Conservation (phyloP, 1,284 basidiomycete species). For the Papiliotrema flavescens region DNA sequence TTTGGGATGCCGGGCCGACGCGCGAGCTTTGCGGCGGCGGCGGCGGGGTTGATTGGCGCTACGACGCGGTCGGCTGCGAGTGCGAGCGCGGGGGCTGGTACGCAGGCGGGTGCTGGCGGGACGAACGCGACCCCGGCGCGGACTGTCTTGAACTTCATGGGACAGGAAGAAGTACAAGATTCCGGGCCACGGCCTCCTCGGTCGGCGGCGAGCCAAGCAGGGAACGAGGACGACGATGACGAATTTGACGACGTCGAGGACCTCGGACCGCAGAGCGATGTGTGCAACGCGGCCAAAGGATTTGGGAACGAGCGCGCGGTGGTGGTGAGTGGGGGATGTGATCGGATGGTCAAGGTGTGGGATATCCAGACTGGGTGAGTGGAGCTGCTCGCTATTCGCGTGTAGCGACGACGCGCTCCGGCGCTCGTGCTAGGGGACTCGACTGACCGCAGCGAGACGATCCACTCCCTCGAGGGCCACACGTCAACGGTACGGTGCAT, state of each 20-base stretch:
- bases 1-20: too few species aligned
- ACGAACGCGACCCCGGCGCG: too few species aligned
- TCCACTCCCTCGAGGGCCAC: conserved; percentile 78
- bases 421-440: neutral
- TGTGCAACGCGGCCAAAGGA: conserved; percentile 62
- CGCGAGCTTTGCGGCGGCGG: too few species aligned
- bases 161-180: too few species aligned
- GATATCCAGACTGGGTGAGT: conserved; percentile 76
- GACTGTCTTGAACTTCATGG: too few species aligned
- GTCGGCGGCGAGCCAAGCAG: too few species aligned
- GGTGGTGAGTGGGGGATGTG: conserved; percentile 88
- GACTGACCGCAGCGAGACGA: conserved; percentile 58
- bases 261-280: conserved; percentile 51
- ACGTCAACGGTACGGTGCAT: conserved; percentile 88
- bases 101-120: too few species aligned
- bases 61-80: neutral
- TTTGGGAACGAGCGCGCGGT: conserved; percentile 66
- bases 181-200: too few species aligned
- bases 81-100: neutral
- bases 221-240: neutral
- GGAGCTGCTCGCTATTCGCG: too few species aligned
- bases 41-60: too few species aligned
- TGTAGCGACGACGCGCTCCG: too few species aligned
- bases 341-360: conserved; percentile 87
- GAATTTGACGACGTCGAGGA: neutral